Conservation (phyloP, 1,284 basidiomycete species). For the Ceratobasidium sp. region DNA sequence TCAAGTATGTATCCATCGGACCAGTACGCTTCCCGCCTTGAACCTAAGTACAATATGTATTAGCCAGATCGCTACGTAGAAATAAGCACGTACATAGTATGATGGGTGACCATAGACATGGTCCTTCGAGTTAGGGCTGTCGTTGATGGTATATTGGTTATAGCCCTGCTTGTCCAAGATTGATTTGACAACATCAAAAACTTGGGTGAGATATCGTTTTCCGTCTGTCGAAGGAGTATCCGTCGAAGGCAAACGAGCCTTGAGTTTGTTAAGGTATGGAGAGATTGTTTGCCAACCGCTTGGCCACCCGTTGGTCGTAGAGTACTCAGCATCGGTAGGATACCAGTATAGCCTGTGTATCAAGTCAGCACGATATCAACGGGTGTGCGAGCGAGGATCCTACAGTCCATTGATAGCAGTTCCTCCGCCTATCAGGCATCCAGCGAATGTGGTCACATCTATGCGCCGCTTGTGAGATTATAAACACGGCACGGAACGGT, state of each 20-base stretch:
- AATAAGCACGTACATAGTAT: constrained; percentile 64
- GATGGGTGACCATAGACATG: constrained; percentile 71
- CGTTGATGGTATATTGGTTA: constrained; percentile 65
- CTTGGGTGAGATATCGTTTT: constrained; percentile 70
- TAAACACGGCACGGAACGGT: constrained; percentile 4
- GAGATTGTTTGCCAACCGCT: constrained; percentile 67
- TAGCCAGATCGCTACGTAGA: neutral
- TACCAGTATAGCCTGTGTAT: constrained; percentile 67
- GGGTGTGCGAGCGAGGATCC: constrained; percentile 53
- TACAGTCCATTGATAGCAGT: constrained; percentile 75
- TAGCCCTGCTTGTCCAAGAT: constrained; percentile 59
- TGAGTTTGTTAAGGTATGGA: constrained; percentile 67
- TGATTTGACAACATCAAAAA: constrained; percentile 62
- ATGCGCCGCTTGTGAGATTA: neutral
- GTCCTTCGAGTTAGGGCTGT: constrained; percentile 69
- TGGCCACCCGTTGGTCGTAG: constrained; percentile 68
- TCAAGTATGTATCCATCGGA: constrained; percentile 72
- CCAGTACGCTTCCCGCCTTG: constrained; percentile 71
- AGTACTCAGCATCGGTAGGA: constrained; percentile 66
- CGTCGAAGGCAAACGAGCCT: constrained; percentile 68
- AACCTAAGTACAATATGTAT: constrained; percentile 61
- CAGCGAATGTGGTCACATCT: constrained; percentile 74
- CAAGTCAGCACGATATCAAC: constrained; percentile 30
- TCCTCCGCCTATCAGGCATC: constrained; percentile 75
- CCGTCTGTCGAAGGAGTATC: constrained; percentile 74